These are phyloP conservation scores for Ustilago loliicola DNA, from an alignment of 1,284 basidiomycete species.

Conservation along the genomic window DNA sequence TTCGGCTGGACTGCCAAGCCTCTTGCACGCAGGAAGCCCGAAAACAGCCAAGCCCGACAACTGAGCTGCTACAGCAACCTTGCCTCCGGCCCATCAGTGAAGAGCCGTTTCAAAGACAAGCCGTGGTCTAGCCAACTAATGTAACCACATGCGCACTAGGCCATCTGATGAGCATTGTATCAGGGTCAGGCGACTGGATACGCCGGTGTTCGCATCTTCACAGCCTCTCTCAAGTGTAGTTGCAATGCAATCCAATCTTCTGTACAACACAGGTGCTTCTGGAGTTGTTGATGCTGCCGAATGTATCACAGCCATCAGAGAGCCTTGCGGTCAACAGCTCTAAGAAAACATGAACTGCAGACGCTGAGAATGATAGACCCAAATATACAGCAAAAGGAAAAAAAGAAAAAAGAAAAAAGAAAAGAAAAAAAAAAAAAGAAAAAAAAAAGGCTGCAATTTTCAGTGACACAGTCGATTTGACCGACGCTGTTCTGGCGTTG, in stretches of 20 bases:
- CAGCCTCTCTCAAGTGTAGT: background rate
- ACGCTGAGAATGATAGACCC: no score
- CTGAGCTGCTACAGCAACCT: background rate
- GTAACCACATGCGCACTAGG: background rate
- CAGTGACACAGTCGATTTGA: background rate
- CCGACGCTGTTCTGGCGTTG: background rate
- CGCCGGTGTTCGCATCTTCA: slow-evolving; percentile 1
- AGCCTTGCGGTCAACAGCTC: background rate
- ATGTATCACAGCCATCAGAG: background rate
- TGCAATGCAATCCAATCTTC: background rate
- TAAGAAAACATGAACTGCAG: background rate
- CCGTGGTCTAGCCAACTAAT: background rate
- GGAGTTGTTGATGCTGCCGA: background rate
- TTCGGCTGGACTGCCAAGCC: slow-evolving; percentile 3
- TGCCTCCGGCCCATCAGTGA: background rate
- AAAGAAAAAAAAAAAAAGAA: background rate
- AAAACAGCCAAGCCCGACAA: slow-evolving; percentile 8
- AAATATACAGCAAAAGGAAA: no score
- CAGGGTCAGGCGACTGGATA: background rate
- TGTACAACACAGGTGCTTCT: background rate
- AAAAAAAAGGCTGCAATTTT: background rate
- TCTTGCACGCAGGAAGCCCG: slow-evolving; percentile 13
- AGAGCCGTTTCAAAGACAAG: background rate
- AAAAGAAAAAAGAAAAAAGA: no score
- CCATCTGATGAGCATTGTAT: background rate